Evolutionary conservation across 2,329 filamentous ascomycete genomes (phyloP).

Genomic region (Chaetomiaceae sp.): DNA sequence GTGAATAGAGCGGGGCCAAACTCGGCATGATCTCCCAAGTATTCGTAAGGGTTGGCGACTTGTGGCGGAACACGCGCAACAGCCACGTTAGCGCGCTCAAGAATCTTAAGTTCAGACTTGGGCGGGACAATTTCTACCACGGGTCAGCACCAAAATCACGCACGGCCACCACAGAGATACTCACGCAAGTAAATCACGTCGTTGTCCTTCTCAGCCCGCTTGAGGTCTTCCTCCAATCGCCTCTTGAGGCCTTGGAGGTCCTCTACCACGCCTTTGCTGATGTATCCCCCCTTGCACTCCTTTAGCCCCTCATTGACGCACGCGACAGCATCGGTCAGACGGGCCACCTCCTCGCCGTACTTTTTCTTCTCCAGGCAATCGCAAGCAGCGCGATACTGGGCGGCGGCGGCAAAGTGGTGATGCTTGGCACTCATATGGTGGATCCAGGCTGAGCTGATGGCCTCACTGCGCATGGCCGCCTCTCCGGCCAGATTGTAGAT

Average conservation of each 20-base stretch:
- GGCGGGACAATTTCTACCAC: slow-evolving; percentile 67
- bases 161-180: slow-evolving; percentile 25
- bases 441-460: slow-evolving; percentile 92
- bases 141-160: slow-evolving; percentile 30
- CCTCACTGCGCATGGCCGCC: slow-evolving; percentile 80
- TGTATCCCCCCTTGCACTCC: slow-evolving; percentile 66
- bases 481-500: slow-evolving; percentile 82
- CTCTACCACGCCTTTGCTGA: slow-evolving; percentile 75
- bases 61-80: slow-evolving; percentile 73
- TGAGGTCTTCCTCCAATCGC: slow-evolving; percentile 79
- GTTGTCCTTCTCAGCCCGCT: slow-evolving; percentile 92
- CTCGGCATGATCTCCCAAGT: slow-evolving; percentile 73
- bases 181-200: slow-evolving; percentile 85
- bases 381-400: slow-evolving; percentile 85
- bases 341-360: slow-evolving; percentile 92
- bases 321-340: slow-evolving; percentile 72
- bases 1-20: slow-evolving; percentile 84
- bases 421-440: slow-evolving; percentile 97
- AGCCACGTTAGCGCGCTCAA: slow-evolving; percentile 90
- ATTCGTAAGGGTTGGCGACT: slow-evolving; percentile 72
- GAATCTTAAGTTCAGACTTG: slow-evolving; percentile 78
- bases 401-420: slow-evolving; percentile 92
- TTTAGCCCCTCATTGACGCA: slow-evolving; percentile 85
- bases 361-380: slow-evolving; percentile 90
- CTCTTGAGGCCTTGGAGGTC: slow-evolving; percentile 81